These are phyloP conservation scores for Canavalia ensiformis DNA, from an alignment of 306 rosid genomes.

Conservation along the genomic window DNA sequence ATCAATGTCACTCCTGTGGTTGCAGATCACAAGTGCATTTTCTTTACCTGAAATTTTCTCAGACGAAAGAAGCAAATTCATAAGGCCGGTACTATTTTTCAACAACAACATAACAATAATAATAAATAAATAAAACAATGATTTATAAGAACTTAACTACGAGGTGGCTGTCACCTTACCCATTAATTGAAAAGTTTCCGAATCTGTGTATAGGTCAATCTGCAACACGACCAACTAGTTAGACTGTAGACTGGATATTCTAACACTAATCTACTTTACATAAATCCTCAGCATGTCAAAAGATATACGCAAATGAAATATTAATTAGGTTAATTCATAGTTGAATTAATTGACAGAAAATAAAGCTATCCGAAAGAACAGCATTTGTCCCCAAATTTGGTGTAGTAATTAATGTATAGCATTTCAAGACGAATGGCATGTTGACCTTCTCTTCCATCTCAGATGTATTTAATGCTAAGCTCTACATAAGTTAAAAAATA, in stretches of 20 bases:
- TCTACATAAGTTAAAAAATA: background rate
- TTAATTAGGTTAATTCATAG: background rate
- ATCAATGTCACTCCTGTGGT: conserved; percentile 93
- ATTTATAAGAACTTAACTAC: conserved; percentile 25
- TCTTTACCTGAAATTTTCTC: conserved; percentile 73
- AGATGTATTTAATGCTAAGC: background rate
- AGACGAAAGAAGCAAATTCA: conserved; percentile 6
- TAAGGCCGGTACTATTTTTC: conserved; percentile 10
- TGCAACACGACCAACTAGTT: conserved; percentile 55
- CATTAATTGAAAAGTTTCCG: conserved; percentile 67
- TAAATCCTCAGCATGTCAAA: conserved; percentile 15
- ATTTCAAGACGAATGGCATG: background rate
- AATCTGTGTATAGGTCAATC: conserved; percentile 79
- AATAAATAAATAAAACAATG: background rate
- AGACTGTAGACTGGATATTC: conserved; percentile 39
- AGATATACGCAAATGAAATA: background rate
- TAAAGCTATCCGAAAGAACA: background rate
- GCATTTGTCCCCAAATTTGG: background rate
- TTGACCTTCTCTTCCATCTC: background rate
- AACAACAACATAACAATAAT: background rate
- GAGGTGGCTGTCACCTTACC: conserved; percentile 59
- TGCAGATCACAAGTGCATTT: conserved; percentile 84
- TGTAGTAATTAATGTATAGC: background rate
- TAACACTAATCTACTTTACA: background rate
- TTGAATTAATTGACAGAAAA: background rate